Evolutionary conservation across 2,329 filamentous ascomycete genomes (phyloP).

Genomic region (Lizonia empirigonia): DNA sequence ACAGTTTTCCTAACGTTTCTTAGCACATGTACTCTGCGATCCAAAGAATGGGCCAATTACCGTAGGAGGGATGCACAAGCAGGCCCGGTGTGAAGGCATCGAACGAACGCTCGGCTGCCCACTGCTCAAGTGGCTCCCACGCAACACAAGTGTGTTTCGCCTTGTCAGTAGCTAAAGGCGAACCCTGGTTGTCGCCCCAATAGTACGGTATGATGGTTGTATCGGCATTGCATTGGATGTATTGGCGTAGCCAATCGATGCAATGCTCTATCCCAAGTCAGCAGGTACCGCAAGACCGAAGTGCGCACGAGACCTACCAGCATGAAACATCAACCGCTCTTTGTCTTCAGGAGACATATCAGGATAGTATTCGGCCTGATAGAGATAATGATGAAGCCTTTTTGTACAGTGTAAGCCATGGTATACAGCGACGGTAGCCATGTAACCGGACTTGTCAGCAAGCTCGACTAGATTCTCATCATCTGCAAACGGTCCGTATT

Average conservation of each 20-base stretch:
- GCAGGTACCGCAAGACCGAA: neutral
- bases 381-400: constrained; percentile 1
- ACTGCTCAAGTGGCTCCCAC: constrained; percentile 1
- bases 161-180: neutral
- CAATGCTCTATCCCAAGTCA: neutral
- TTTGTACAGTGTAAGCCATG: constrained; percentile 1
- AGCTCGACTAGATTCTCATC: constrained; percentile 1
- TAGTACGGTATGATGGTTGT: constrained; percentile 1
- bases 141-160: neutral
- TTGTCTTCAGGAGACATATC: neutral
- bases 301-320: neutral
- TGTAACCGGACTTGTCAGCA: neutral
- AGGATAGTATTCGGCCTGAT: neutral
- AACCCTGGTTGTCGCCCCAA: neutral
- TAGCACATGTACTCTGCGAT: neutral
- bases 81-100: neutral
- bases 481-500: neutral
- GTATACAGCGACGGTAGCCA: neutral
- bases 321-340: neutral
- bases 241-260: neutral
- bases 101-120: constrained; percentile 1
- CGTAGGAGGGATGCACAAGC: neutral
- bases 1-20: neutral
- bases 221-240: constrained; percentile 1
- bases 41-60: too few relatives aligned